These are phyloP conservation scores for Talaromyces piceae DNA, from an alignment of 2,329 filamentous ascomycete species.

Conservation along the genomic window DNA sequence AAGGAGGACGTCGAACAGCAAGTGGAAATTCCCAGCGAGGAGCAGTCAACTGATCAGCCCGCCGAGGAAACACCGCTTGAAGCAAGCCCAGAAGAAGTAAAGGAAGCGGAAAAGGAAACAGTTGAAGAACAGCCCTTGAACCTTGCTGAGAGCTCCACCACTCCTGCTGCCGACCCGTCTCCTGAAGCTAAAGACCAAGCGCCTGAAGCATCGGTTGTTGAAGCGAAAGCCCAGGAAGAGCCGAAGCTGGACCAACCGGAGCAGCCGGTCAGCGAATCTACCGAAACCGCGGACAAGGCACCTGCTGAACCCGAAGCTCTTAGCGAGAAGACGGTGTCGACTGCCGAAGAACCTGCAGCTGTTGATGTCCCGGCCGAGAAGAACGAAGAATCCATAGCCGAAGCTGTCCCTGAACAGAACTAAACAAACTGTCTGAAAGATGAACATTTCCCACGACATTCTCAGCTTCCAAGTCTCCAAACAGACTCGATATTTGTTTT, in stretches of 20 bases:
- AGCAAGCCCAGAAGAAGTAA: neutral
- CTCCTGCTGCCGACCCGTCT: neutral
- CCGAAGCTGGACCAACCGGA: neutral
- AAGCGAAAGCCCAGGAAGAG: neutral
- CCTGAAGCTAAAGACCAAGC: neutral
- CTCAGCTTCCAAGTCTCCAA: neutral
- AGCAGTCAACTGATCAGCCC: neutral
- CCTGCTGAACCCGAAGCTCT: neutral
- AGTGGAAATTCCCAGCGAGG: neutral
- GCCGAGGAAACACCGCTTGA: neutral
- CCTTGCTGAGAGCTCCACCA: too few relatives aligned
- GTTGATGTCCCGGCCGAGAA: slow-evolving; percentile 1
- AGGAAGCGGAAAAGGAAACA: neutral
- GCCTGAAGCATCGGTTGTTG: neutral
- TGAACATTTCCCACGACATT: neutral
- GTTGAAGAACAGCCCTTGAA: neutral
- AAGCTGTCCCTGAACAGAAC: neutral
- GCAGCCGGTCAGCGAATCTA: neutral
- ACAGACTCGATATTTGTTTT: neutral
- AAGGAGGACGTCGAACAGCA: neutral
- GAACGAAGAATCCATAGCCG: neutral
- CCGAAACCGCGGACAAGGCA: neutral
- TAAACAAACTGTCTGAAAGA: neutral
- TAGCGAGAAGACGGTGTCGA: neutral
- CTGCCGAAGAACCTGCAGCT: neutral